These are phyloP conservation scores for Prunus mume DNA, from an alignment of 306 rosid species.

Conservation along the genomic window DNA sequence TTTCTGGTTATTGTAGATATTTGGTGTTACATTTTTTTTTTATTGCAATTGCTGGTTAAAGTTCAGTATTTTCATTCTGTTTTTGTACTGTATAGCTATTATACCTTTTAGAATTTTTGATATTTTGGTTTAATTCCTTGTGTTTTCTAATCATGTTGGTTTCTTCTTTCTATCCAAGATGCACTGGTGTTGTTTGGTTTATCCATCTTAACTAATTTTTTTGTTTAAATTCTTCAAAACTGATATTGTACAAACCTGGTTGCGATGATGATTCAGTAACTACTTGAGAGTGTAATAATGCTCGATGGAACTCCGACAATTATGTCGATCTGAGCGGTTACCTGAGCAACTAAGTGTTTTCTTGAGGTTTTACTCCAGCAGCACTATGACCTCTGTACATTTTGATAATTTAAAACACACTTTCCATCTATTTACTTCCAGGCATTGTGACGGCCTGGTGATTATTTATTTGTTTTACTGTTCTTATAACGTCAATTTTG, in stretches of 20 bases:
- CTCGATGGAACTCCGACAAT: slow-evolving; percentile 29
- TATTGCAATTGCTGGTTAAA: neutral
- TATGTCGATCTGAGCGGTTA: slow-evolving; percentile 48
- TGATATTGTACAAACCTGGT: neutral
- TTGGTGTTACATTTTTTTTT: neutral
- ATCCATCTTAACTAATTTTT: neutral
- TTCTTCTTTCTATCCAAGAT: neutral
- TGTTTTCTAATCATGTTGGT: neutral
- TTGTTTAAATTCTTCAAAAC: neutral
- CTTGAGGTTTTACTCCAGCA: neutral
- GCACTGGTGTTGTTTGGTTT: neutral
- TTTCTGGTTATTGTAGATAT: neutral
- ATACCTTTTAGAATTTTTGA: neutral
- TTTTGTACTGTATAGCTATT: neutral
- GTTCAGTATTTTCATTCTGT: neutral
- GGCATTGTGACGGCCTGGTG: neutral
- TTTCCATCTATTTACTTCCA: neutral
- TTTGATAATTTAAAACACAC: neutral
- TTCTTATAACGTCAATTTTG: neutral
- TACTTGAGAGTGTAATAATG: slow-evolving; percentile 22
- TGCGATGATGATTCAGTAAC: slow-evolving; percentile 38
- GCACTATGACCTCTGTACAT: neutral
- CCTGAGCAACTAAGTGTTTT: slow-evolving; percentile 32
- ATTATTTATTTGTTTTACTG: neutral
- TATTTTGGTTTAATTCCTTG: neutral